Percentiles rank a stretch among this genome's conserved stretches.
These are phyloP conservation scores for Daldinia decipiens DNA, from an alignment of 495 filamentous ascomycete species.

Conservation along the genomic window DNA sequence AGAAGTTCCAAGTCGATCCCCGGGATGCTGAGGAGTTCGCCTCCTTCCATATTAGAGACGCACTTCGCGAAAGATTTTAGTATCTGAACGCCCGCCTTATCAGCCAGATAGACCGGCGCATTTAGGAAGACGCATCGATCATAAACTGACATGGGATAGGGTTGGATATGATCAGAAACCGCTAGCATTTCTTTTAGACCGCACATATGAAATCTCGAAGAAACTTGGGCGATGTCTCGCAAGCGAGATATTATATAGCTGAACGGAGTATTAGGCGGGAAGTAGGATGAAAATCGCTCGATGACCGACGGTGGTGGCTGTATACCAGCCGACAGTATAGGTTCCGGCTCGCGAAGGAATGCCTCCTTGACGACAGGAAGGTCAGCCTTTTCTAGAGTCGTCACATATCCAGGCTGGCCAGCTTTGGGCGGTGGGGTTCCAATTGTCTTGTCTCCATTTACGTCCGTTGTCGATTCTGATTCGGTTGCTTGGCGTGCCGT, in stretches of 20 bases:
- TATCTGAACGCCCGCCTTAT: conserved; percentile 51
- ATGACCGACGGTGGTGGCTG: conserved; percentile 72
- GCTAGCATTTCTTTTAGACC: conserved; percentile 64
- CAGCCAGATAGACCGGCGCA: conserved; percentile 65
- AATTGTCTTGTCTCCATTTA: conserved; percentile 57
- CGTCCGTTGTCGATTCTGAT: conserved; percentile 7
- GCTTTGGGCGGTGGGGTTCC: conserved; percentile 40
- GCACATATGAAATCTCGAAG: conserved; percentile 79
- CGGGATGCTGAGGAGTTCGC: conserved; percentile 71
- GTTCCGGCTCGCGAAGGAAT: conserved; percentile 69
- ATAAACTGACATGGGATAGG: conserved; percentile 67
- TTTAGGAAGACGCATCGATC: conserved; percentile 82
- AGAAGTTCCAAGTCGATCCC: conserved; percentile 74
- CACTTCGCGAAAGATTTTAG: conserved; percentile 70
- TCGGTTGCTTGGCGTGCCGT: conserved; percentile 66
- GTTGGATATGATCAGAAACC: conserved; percentile 76
- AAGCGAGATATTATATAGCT: conserved; percentile 79
- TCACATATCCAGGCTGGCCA: conserved; percentile 74
- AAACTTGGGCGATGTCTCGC: conserved; percentile 68
- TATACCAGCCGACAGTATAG: conserved; percentile 78
- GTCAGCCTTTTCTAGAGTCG: conserved; percentile 78
- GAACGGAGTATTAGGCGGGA: conserved; percentile 79
- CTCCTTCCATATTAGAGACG: conserved; percentile 71
- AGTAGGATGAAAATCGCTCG: conserved; percentile 77
- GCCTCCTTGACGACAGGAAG: conserved; percentile 68